phyloP scores from a whole-genome alignment of 2,329 filamentous ascomycete genomes.

The Fusarium pseudoanthophilum region DNA sequence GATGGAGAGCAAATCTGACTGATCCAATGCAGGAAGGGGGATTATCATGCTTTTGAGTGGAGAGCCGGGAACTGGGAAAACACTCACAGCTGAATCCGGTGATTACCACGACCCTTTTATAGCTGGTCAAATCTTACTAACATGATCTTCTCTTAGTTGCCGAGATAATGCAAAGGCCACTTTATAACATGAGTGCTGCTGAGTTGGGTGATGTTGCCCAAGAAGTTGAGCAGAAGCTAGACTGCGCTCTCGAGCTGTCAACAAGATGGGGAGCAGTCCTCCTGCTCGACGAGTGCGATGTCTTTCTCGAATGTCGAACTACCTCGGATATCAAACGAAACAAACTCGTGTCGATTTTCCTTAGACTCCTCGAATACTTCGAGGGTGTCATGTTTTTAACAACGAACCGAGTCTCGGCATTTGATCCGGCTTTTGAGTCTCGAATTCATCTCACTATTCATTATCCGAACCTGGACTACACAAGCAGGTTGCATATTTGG shows the following conservation, averaged over 20 bases:
- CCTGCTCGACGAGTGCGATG: constrained; percentile 11
- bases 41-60: constrained; percentile 20
- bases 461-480: background rate
- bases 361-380: constrained; percentile 12
- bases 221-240: constrained; percentile 9
- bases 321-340: background rate
- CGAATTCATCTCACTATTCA: constrained; percentile 16
- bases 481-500: constrained; percentile 1
- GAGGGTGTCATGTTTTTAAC: constrained; percentile 23
- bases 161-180: constrained; percentile 15
- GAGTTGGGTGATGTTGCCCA: constrained; percentile 1
- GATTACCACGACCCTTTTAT: accelerated
- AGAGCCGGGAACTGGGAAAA: constrained; percentile 19
- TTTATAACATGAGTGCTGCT: constrained; percentile 14
- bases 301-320: constrained; percentile 17
- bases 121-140: background rate
- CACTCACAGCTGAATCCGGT: constrained; percentile 22
- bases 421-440: constrained; percentile 16
- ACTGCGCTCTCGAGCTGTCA: constrained; percentile 12
- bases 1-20: background rate
- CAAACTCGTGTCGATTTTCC: constrained; percentile 19
- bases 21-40: background rate
- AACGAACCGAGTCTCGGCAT: constrained; percentile 2
- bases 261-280: constrained; percentile 20
- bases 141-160: background rate